These are phyloP conservation scores for Penicillium malachiteum DNA, from an alignment of 495 filamentous ascomycete genomes.

Conservation along the genomic window DNA sequence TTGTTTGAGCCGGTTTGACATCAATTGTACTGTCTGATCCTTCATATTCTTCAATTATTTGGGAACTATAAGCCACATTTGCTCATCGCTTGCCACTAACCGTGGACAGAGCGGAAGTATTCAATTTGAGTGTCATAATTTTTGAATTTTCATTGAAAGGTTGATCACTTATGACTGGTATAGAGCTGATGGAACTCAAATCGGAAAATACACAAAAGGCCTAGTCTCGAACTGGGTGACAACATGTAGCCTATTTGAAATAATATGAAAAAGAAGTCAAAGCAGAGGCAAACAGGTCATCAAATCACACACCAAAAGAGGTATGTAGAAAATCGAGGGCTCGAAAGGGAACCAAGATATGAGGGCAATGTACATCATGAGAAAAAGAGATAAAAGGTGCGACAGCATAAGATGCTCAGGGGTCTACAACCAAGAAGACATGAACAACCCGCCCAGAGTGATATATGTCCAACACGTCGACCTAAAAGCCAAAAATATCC, in stretches of 20 bases:
- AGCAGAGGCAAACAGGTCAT: neutral
- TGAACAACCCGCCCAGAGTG: slow-evolving; percentile 2
- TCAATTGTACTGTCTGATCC: no score
- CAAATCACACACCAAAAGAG: slow-evolving; percentile 3
- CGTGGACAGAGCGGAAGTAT: no score
- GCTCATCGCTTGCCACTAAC: no score
- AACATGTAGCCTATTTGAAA: neutral
- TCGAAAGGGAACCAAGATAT: slow-evolving; percentile 3
- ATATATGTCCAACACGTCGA: slow-evolving; percentile 16
- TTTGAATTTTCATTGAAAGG: neutral
- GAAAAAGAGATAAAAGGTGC: neutral
- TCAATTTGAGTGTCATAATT: neutral
- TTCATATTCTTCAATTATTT: neutral
- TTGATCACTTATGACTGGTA: slow-evolving; percentile 6
- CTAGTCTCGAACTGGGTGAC: neutral
- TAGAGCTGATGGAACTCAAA: slow-evolving; percentile 1
- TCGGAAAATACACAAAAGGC: slow-evolving; percentile 1
- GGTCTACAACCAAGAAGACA: no score
- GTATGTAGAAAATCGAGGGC: neutral
- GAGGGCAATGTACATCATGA: slow-evolving; percentile 17
- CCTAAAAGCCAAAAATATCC: slow-evolving; percentile 1
- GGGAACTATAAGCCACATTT: no score
- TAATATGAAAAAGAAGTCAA: neutral
- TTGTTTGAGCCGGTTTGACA: neutral
- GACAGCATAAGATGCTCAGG: neutral